Evolutionary conservation across 2,329 filamentous ascomycete species (phyloP), one percentile per base, ranked within the genome.

Genomic region (Proliferodiscus dingleyae): DNA sequence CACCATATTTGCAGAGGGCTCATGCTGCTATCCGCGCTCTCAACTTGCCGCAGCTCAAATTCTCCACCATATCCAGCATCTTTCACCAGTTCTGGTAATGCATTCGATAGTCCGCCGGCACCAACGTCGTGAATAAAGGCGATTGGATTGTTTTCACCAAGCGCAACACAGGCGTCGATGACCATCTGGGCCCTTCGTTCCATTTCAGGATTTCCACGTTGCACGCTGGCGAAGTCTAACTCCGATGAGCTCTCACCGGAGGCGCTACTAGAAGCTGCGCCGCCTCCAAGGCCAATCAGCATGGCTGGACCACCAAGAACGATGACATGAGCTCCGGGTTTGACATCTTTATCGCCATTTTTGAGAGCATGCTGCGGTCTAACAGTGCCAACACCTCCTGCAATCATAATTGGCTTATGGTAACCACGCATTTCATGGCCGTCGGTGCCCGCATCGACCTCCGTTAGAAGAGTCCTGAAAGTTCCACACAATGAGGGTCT

Each of bases 401-500:
- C 93, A 69, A 98, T 89, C 88, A 96, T 95, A 66, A 95, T 96
- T 8, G 93, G 93, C 71, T 98, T 98, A 69, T 97, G 93, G 65
- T 95, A 98, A 19, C 93, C 93, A 56, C 91, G 79, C 61, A 88
- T 78, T 56, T 95, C 89, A 16, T 74, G 75, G 1, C 60, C 62
- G 39, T 73, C 70, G 49, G 77, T 72, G 32, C 78, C 78, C 45
- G 79, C 73, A 36, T 72, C 75, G 23, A 86, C 75, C 46, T 81
- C 75, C 34, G 83, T 86, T 23, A 94, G 80, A 29, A 98, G 76
- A 1, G 93, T 98, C 50, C 91, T 78, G 74, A 98, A 98, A 63
- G 89, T 91, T 18, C 93, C 93, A 2, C 85, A 79, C 10, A 94
- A 84, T 61, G 85, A 89, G 28, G 93, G 91, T 29, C 93, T 80